Evolutionary conservation across 345 rosid species (phyloP).

Genomic region (Nephelium lappaceum): DNA sequence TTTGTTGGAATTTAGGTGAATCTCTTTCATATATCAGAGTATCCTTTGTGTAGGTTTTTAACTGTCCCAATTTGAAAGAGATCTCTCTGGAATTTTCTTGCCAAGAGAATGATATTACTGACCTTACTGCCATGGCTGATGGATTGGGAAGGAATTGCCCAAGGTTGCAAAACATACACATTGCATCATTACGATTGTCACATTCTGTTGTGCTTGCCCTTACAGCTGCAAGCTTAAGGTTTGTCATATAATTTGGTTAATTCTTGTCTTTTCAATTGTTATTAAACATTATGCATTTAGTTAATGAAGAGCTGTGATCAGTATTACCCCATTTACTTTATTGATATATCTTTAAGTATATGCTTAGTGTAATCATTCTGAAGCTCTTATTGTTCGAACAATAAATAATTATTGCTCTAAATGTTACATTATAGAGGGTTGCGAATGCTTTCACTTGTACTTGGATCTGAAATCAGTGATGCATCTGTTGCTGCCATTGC

Average conservation of each 20-base stretch:
- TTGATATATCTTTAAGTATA: not conserved
- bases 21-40: slow-evolving; percentile 7
- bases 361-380: not conserved
- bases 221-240: slow-evolving; percentile 85
- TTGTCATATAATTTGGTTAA: slow-evolving; percentile 16
- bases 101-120: slow-evolving; percentile 78
- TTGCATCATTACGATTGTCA: slow-evolving; percentile 82
- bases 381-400: not conserved
- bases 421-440: slow-evolving; percentile 52
- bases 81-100: slow-evolving; percentile 82
- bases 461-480: slow-evolving; percentile 89
- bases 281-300: not conserved
- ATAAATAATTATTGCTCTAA: slow-evolving; percentile 7
- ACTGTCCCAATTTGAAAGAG: slow-evolving; percentile 83
- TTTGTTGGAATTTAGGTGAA: not conserved
- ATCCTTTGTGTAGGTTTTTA: slow-evolving; percentile 52
- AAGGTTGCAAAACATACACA: slow-evolving; percentile 77
- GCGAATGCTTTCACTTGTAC: slow-evolving; percentile 93
- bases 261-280: not conserved
- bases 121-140: slow-evolving; percentile 66
- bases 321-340: not conserved
- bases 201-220: slow-evolving; percentile 85
- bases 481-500: slow-evolving; percentile 95
- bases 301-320: not conserved
- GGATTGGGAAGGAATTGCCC: slow-evolving; percentile 77